Evolutionary conservation across 1,284 basidiomycete genomes (phyloP).

Genomic region (Leccinum huronense): DNA sequence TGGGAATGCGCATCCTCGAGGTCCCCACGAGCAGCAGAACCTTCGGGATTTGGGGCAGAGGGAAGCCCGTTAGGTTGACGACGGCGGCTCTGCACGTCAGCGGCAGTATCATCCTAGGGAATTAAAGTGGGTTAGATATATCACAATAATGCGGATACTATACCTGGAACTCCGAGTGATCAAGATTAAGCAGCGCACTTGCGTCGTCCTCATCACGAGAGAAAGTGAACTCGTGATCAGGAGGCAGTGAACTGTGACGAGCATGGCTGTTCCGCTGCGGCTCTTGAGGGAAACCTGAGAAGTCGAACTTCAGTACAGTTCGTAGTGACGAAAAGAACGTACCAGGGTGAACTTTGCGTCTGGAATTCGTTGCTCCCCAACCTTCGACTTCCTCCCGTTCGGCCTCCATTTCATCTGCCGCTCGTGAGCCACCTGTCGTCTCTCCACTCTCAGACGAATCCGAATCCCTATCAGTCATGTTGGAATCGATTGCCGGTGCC

Average conservation of each 20-base stretch:
- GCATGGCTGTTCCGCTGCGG: background rate
- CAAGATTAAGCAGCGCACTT: background rate
- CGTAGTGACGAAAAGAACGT: background rate
- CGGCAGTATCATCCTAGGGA: too few relatives aligned
- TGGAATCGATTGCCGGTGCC: too few relatives aligned
- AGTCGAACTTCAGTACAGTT: background rate
- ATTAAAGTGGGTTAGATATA: too few relatives aligned
- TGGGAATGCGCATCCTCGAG: background rate
- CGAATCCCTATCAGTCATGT: background rate
- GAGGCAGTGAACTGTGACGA: too few relatives aligned
- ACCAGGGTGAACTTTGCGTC: background rate
- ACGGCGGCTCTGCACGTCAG: too few relatives aligned
- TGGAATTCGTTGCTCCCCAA: background rate
- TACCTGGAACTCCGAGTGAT: background rate
- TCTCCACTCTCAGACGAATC: background rate
- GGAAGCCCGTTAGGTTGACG: too few relatives aligned
- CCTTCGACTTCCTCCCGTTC: background rate
- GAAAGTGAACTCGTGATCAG: too few relatives aligned
- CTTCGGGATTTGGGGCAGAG: too few relatives aligned
- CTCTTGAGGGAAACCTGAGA: background rate
- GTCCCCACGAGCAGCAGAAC: too few relatives aligned
- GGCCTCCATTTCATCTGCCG: background rate
- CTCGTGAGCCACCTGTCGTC: background rate
- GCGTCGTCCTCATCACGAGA: background rate
- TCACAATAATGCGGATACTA: too few relatives aligned